Evolutionary conservation across 768 basidiomycete genomes (phyloP), one percentile per base, ranked within the genome.

Genomic region (Tephrocybe sp.): DNA sequence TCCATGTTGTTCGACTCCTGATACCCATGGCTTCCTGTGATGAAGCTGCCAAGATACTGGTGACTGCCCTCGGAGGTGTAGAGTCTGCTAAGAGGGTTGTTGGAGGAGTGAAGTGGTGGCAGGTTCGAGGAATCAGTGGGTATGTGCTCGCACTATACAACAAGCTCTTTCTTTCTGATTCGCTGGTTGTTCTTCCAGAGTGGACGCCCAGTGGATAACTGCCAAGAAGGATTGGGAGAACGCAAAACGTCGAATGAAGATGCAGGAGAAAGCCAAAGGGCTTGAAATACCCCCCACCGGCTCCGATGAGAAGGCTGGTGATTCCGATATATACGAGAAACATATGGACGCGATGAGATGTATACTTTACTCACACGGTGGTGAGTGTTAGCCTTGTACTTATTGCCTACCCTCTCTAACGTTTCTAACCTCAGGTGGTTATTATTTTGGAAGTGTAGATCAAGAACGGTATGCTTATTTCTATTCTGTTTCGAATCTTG

Each of bases 21-120:
- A 79, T 97, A 3, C 93, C 93, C 2, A 79, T 89, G 68, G 73
- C 82, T 0, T 82, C 75, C 39, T 93, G 93, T 60, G 81, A 88
- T 36, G 77, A 85, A 23, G 90, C 93, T 2, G 90, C 93, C 4
- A 65, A 67, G 1, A 68, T 83, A 56, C 76, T 98, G 41, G 84
- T 94, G 50, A 73, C 81, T 54, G 91, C 84, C 3, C 74, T 97
- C 7, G 93, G 94, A 1, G 94, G 95, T n/a, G 86, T 89, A 60
- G 80, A 88, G 34, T 75, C 80, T 12, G 81, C 78, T 42, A 79
- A 82, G 56, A 77, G 77, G 34, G 64, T 92, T 25, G 85, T 93
- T 3, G 96, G 96, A 10, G 96, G 96, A 1, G 81, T 84, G 4
- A 94, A 95, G 65, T 98, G 96, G 94, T 98, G 96, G 96, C 95